Base-by-base conservation (phyloP, 176 grass and related monocot genomes). In the Cenchrus fungigraminus region DNA sequence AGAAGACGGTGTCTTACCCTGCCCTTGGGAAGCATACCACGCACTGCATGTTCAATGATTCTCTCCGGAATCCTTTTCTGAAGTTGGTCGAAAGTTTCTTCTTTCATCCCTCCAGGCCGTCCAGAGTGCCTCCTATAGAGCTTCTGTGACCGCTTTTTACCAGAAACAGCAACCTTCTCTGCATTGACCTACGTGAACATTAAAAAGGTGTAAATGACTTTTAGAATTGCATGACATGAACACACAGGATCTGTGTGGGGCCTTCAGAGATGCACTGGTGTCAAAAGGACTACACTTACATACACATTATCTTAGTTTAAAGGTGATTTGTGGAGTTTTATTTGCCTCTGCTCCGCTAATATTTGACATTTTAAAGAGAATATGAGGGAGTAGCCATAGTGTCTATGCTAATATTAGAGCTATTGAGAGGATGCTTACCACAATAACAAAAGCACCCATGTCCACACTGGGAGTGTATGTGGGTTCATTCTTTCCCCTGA, bases 21-120 rank as follows among this genome's bases (percentile, higher is more conserved):
- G 68, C 93, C 97, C 88, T 99, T 99, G 76, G 97, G 97, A 87
- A 99, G 97, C 97, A 99, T 99, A 79, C 97, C 93, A 20, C 91
- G 89, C 14, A 99, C 93, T 78, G 93, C 97, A 37, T 99, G 97
- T 71, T 99, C 97, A 15, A 99, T 88, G 76, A 99, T 99, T 91
- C 97, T 92, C 84, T 96, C 93, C 2, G 93, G 97, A 81, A 99
- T 96, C 77, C 97, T 96, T 88, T 94, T 88, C 82, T 99, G 97
- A 90, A 99, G 93, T 79, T 96, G 97, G 85, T 95, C 97, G 78
- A 99, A 99, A 62, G 93, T 99, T 87, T 99, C 93, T 86, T 79
- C 74, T 82, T 84, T 99, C 97, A 99, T 95, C 53, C 97, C 97
- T 88, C 97, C 97, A 76, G 97, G 97, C 7, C 91, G 87, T 78